Evolutionary conservation across 2,329 filamentous ascomycete genomes (phyloP).

Genomic region (Microascus cirrosus): DNA sequence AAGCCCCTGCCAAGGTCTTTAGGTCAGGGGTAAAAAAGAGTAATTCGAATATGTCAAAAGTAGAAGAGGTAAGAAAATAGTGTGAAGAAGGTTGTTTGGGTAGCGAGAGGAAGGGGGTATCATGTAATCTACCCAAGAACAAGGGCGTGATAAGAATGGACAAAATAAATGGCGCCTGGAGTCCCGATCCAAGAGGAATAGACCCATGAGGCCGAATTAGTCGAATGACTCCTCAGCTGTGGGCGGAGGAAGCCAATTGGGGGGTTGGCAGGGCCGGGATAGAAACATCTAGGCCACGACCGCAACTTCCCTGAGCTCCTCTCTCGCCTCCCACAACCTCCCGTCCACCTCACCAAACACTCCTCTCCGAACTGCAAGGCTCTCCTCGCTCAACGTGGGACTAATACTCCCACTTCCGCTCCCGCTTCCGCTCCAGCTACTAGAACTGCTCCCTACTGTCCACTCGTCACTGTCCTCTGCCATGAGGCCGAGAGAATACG

Average conservation of each 20-base stretch:
- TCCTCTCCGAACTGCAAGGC: slow-evolving; percentile 14
- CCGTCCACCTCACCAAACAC: slow-evolving; percentile 22
- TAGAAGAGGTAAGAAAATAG: not conserved
- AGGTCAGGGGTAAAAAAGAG: not conserved
- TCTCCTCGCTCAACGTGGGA: slow-evolving; percentile 34
- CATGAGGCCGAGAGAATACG: slow-evolving; percentile 33
- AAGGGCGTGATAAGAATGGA: not conserved
- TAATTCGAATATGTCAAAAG: not conserved
- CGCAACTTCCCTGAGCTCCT: slow-evolving; percentile 33
- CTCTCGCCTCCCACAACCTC: slow-evolving; percentile 23
- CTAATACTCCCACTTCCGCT: slow-evolving; percentile 39
- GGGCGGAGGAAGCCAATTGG: too few relatives aligned
- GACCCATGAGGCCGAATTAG: not conserved
- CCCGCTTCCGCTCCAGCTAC: slow-evolving; percentile 39
- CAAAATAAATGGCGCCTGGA: not conserved
- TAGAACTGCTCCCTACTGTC: slow-evolving; percentile 77
- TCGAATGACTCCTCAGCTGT: not conserved
- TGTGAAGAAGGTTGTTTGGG: not conserved
- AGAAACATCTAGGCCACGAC: slow-evolving; percentile 22
- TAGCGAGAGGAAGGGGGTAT: not conserved
- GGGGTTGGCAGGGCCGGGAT: not conserved
- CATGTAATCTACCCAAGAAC: not conserved
- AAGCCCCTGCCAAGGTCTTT: not conserved
- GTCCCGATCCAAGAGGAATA: not conserved
- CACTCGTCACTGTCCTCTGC: slow-evolving; percentile 69